Evolutionary conservation across 306 rosid genomes (phyloP).

Genomic region (Cucurbita argyrosperma): DNA sequence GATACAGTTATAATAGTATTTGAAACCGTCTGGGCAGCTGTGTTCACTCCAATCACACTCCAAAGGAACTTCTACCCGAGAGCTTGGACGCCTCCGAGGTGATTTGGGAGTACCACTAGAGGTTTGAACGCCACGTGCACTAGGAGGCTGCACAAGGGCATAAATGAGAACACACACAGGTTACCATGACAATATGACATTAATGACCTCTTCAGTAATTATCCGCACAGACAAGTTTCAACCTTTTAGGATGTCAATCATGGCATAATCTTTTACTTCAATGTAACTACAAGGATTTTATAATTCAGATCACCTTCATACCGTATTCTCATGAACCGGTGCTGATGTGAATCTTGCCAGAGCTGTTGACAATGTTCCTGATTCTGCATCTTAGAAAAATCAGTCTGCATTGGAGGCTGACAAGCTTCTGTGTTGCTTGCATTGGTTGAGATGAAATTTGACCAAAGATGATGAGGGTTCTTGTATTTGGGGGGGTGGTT

Average conservation of each 20-base stretch:
- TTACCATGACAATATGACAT: not conserved
- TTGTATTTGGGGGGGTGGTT: conserved; percentile 28
- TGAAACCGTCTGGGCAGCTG: conserved; percentile 69
- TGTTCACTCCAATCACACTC: conserved; percentile 95
- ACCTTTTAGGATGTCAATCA: not conserved
- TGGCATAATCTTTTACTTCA: not conserved
- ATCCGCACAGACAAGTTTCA: not conserved
- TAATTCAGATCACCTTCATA: conserved; percentile 6
- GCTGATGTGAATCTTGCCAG: conserved; percentile 37
- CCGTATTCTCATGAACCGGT: conserved; percentile 35
- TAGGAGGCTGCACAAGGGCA: conserved; percentile 21
- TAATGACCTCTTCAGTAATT: not conserved
- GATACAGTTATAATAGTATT: conserved; percentile 63
- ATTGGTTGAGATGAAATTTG: conserved; percentile 29
- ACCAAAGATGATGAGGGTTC: conserved; percentile 30
- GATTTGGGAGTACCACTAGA: conserved; percentile 18
- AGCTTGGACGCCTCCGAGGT: conserved; percentile 22
- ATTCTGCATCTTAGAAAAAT: conserved; percentile 33
- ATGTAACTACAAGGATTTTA: not conserved
- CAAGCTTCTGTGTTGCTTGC: conserved; percentile 24
- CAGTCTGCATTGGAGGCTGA: conserved; percentile 32
- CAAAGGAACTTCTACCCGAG: conserved; percentile 23
- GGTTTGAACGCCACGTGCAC: conserved; percentile 23
- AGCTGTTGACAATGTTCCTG: conserved; percentile 26
- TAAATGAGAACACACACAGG: not conserved